These are phyloP conservation scores for Aspergillus sp. DNA, from an alignment of 2,329 filamentous ascomycete genomes.

Conservation along the genomic window DNA sequence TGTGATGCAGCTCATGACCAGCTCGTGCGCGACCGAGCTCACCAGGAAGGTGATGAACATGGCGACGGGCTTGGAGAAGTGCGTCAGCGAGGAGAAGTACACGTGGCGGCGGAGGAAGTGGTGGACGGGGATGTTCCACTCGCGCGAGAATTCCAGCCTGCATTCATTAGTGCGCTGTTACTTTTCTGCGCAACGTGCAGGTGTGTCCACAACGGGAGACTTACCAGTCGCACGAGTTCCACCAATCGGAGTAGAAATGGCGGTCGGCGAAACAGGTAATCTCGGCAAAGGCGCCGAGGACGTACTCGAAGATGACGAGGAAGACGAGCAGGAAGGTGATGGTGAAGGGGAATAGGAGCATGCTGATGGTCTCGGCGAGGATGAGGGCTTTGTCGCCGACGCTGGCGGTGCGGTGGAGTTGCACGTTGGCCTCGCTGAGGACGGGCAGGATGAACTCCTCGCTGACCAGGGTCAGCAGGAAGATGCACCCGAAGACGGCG, in stretches of 20 bases:
- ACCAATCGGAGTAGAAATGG: constrained; percentile 82
- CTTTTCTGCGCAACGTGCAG: not conserved
- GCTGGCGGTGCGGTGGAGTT: constrained; percentile 49
- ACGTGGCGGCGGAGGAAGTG: constrained; percentile 93
- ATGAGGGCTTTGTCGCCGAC: constrained; percentile 71
- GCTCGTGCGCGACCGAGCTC: constrained; percentile 83
- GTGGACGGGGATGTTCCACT: constrained; percentile 98
- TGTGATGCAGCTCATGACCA: constrained; percentile 97
- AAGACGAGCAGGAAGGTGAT: constrained; percentile 93
- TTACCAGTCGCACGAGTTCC: constrained; percentile 58
- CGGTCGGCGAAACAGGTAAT: constrained; percentile 91
- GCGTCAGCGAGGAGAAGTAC: constrained; percentile 76
- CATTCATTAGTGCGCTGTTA: not conserved
- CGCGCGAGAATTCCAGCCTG: constrained; percentile 88
- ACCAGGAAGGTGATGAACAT: constrained; percentile 91
- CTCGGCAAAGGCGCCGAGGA: constrained; percentile 91
- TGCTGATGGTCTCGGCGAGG: constrained; percentile 83
- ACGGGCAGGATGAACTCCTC: constrained; percentile 96
- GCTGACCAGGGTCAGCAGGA: constrained; percentile 83
- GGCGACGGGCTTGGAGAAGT: constrained; percentile 73
- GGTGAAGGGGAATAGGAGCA: constrained; percentile 96
- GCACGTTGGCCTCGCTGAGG: constrained; percentile 67
- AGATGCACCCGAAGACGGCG: constrained; percentile 94
- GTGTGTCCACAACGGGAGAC: constrained; percentile 3
- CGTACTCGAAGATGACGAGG: constrained; percentile 96